These are phyloP conservation scores for Polytrichum commune DNA, from an alignment of 225 moss, liverwort and hornwort species.

Conservation along the genomic window DNA sequence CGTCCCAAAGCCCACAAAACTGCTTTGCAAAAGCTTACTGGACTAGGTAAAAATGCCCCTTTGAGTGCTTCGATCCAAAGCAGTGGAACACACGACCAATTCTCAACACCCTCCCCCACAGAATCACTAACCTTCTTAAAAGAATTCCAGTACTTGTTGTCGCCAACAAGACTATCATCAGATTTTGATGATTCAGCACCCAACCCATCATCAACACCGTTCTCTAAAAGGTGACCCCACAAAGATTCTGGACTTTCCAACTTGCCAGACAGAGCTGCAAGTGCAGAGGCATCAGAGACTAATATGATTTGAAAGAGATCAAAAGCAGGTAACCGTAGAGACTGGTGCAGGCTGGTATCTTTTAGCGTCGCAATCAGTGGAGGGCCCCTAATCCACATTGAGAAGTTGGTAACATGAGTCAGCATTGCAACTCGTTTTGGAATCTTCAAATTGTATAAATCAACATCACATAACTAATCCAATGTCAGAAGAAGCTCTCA, in stretches of 20 bases:
- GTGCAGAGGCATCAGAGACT: constrained; percentile 80
- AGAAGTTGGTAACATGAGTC: background rate
- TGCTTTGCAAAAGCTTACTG: constrained; percentile 68
- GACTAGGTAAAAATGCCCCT: constrained; percentile 41
- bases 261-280: constrained; percentile 48
- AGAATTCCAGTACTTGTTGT: constrained; percentile 44
- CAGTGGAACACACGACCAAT: constrained; percentile 89
- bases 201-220: constrained; percentile 32
- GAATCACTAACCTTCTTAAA: constrained; percentile 58
- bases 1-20: constrained; percentile 81
- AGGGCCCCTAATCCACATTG: constrained; percentile 65
- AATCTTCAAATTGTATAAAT: background rate
- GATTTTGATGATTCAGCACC: constrained; percentile 27
- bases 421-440: background rate
- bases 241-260: constrained; percentile 26
- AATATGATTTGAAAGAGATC: constrained; percentile 83
- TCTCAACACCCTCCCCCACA: constrained; percentile 58
- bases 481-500: too few species aligned
- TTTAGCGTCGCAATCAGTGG: constrained; percentile 82
- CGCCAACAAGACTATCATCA: constrained; percentile 22
- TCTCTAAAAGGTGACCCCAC: constrained; percentile 43
- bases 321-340: constrained; percentile 67
- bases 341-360: constrained; percentile 49
- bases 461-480: background rate
- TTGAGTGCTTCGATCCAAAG: constrained; percentile 81